Conservation (phyloP, 2,329 filamentous ascomycete genomes). For the Aspergillus sp. region DNA sequence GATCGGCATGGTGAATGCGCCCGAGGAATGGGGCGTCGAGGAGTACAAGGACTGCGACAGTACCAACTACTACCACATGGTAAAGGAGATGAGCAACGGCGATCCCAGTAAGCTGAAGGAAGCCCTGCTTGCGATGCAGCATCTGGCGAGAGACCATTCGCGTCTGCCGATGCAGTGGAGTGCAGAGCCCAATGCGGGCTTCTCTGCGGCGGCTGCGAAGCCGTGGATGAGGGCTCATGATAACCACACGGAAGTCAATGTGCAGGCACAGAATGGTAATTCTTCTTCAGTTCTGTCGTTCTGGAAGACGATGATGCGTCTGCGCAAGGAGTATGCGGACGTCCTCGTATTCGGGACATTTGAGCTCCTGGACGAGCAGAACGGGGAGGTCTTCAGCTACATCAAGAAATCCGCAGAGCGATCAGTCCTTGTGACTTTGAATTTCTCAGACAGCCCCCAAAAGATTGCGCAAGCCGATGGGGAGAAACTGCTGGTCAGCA, state of each 20-base stretch:
- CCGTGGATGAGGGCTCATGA: conserved; percentile 68
- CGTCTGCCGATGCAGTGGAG: conserved; percentile 72
- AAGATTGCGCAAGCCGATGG: background rate
- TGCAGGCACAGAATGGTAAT: conserved; percentile 52
- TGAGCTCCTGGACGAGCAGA: conserved; percentile 52
- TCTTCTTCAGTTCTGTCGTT: conserved; percentile 55
- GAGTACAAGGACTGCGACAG: conserved; percentile 69
- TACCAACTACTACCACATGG: conserved; percentile 54
- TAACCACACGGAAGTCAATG: conserved; percentile 52
- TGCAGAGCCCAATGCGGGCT: conserved; percentile 59
- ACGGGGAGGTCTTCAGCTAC: conserved; percentile 51
- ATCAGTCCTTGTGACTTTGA: conserved; percentile 16
- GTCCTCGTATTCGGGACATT: conserved; percentile 69
- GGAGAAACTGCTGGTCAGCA: conserved; percentile 24
- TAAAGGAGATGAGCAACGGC: conserved; percentile 28
- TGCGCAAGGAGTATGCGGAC: conserved; percentile 61
- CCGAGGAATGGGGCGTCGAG: conserved; percentile 57
- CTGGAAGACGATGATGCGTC: conserved; percentile 56
- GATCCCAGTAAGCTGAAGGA: background rate
- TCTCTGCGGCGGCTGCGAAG: conserved; percentile 50
- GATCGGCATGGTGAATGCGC: conserved; percentile 65
- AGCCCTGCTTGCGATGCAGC: conserved; percentile 49
- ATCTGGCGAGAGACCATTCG: conserved; percentile 66
- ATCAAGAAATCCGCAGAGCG: conserved; percentile 15
- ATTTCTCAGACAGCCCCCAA: conserved; percentile 15